Evolutionary conservation across 495 filamentous ascomycete species (phyloP), one percentile per base, ranked within the genome.

Genomic region (Aspergillus sclerotiicarbonarius): DNA sequence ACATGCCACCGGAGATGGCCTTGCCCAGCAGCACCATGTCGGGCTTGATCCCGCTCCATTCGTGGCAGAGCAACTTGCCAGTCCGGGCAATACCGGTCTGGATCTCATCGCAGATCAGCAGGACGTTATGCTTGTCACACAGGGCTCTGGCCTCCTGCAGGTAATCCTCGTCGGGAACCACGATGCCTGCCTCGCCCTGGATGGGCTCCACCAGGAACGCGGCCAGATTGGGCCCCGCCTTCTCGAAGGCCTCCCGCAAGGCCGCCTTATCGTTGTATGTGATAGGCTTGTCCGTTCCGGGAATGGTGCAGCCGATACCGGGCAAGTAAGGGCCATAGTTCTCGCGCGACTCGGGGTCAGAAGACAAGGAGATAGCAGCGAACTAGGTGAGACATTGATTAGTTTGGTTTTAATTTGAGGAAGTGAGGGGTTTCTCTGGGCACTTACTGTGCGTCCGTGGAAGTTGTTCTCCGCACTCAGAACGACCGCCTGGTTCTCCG

Each of bases 21-120:
- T 99, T 99, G 60, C 94, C 94, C 41, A 99, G 83, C 51, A 96
- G 84, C 29, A 99, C 88, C 67, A 99, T 77, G 69, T 99, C 95
- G 15, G 94, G 94, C 76, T 92, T 94, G 78, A 99, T 90, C 57
- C 87, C 88, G 52, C 90, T 88, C 91, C 95, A 97, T 72, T 98
- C 87, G 65, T 87, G 87, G 79, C 94, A 98, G 25, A 99, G 81
- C 72, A 99, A 86, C 64, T 88, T 88, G 21, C 94, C 94, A 13
- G 95, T 98, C 54, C 94, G 85, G 53, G 92, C 95, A 74, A 99
- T 96, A 62, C 93, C 87, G 21, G 95, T 99, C 74, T 99, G 94
- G 67, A 99, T 97, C 83, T 99, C 94, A 68, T 99, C 94, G 69
- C 91, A 96, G 68, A 99, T 96, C 61, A 99, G 70, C 33, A 99